These are phyloP conservation scores for Lasiosphaeria hispida DNA, from an alignment of 495 filamentous ascomycete species.

Conservation along the genomic window DNA sequence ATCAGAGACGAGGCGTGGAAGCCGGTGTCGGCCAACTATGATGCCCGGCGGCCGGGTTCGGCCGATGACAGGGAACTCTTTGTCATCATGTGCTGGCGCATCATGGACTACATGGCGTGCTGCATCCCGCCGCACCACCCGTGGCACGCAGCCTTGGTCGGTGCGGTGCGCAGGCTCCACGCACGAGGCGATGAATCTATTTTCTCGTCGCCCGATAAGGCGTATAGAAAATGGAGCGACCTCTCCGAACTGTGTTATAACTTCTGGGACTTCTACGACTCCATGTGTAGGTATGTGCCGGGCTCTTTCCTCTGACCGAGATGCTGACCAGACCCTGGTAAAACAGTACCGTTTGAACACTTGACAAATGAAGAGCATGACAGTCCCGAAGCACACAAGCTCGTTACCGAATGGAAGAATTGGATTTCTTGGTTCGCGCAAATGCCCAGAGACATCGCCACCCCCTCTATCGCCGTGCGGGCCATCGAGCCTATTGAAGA, in stretches of 20 bases:
- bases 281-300: constrained; percentile 7
- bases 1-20: constrained; percentile 4
- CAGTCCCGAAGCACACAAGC: too few relatives aligned
- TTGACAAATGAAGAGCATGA: constrained; percentile 6
- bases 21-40: constrained; percentile 3
- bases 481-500: too few relatives aligned
- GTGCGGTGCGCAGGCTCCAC: constrained; percentile 6
- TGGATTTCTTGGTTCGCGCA: too few relatives aligned
- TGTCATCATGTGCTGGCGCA: constrained; percentile 6
- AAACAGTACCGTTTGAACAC: constrained; percentile 7
- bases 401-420: too few relatives aligned
- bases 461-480: too few relatives aligned
- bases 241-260: constrained; percentile 6
- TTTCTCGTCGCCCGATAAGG: constrained; percentile 6
- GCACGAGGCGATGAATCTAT: constrained; percentile 7
- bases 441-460: too few relatives aligned
- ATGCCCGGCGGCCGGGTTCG: background rate
- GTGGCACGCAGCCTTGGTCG: constrained; percentile 7
- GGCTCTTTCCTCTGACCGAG: constrained; percentile 5
- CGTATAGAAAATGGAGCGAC: constrained; percentile 8
- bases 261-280: constrained; percentile 7
- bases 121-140: constrained; percentile 5
- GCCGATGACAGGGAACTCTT: constrained; percentile 5
- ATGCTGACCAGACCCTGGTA: constrained; percentile 1
- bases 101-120: constrained; percentile 8